Evolutionary conservation across 1,284 basidiomycete genomes (phyloP).

Genomic region (Tetrapyrgos nigripes): DNA sequence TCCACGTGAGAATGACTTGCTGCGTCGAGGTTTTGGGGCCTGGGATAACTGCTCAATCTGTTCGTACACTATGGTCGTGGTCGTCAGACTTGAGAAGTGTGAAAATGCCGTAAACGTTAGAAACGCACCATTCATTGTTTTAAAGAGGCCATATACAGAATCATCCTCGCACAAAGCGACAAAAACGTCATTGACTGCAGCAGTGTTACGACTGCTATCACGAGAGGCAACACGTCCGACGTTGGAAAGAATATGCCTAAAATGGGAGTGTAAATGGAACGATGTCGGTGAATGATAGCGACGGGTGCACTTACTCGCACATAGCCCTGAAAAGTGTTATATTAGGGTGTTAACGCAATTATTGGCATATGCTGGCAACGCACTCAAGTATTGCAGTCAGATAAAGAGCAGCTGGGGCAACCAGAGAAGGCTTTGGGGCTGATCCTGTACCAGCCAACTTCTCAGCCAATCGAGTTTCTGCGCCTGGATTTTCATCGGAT

Average conservation of each 20-base stretch:
- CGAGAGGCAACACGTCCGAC: constrained; percentile 84
- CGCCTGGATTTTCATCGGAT: constrained; percentile 73
- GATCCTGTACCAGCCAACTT: constrained; percentile 54
- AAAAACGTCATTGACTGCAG: constrained; percentile 83
- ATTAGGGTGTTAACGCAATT: constrained; percentile 23
- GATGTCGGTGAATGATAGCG: constrained; percentile 6
- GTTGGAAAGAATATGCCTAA: constrained; percentile 82
- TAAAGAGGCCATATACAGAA: constrained; percentile 83
- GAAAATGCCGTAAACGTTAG: not conserved
- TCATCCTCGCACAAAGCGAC: constrained; percentile 89
- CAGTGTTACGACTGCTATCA: constrained; percentile 80
- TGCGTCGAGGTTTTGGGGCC: constrained; percentile 61
- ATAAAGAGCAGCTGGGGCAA: constrained; percentile 88
- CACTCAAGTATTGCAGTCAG: constrained; percentile 93
- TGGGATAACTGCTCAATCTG: constrained; percentile 77
- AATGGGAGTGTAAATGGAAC: not conserved
- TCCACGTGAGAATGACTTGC: constrained; percentile 68
- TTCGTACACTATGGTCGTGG: constrained; percentile 63
- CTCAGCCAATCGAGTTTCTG: constrained; percentile 66
- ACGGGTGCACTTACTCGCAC: constrained; percentile 73
- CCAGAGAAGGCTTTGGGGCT: constrained; percentile 59
- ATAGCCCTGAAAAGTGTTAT: constrained; percentile 60
- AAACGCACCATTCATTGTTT: constrained; percentile 80
- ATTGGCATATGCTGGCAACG: constrained; percentile 40
- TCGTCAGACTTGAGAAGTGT: constrained; percentile 1